Evolutionary conservation across 305 asterid genomes (phyloP), one percentile per base, ranked within the genome.

Genomic region (Fraxinus greggii): DNA sequence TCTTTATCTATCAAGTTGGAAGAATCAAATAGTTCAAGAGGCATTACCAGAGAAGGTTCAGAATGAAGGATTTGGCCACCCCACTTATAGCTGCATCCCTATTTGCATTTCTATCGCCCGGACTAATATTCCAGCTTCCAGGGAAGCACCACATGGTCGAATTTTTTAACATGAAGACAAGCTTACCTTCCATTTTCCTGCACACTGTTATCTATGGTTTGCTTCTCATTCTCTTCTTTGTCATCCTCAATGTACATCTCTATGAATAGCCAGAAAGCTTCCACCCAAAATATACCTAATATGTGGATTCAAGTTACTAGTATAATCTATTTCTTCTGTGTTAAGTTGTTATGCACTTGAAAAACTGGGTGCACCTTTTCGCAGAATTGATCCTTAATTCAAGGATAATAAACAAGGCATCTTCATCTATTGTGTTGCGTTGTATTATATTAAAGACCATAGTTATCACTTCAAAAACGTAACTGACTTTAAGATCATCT

Each of bases 131-230:
- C 84, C 98, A 94, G 88, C 88, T 95, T 36, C 99, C 98, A 0
- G 98, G 93, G 29, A 95, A 92, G 88, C 84, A 90, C 5, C 83
- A 81, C 77, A 90, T 95, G 0, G 89, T 92, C 2, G 98, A 89
- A 5, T 94, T 94, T 84, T 87, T 92, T 75, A 93, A 89, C 92
- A 92, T 94, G 98, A 95, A 90, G 89, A 93, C 99, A 13, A 94
- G 90, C 59, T 7, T 86, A 0, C 79, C 93, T 0, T 92, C 98
- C 29, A 88, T 96, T 76, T 28, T 90, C 26, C 75, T 94, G 70
- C 98, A 94, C 82, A 78, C 98, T 15, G 84, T 93, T 31, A 76
- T 94, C 28, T 94, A 91, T 65, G 97, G 92, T 89, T 83, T 95
- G 93, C 92, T 95, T 79, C 98, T 94, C 69, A 81, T 93, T 75